Conservation (phyloP, 2,329 filamentous ascomycete species). For the Talaromyces verruculosus region DNA sequence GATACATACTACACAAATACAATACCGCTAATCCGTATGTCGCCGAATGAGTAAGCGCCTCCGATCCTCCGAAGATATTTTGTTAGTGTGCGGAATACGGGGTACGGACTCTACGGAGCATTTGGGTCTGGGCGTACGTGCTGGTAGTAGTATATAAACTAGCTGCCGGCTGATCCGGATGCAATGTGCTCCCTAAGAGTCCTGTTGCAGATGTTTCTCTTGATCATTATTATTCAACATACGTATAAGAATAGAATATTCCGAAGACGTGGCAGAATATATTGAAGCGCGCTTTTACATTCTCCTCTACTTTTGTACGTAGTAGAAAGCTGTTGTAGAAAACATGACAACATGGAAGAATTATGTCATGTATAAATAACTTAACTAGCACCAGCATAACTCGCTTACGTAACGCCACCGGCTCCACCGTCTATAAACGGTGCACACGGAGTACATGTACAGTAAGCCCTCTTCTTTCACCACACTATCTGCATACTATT, state of each 20-base stretch:
- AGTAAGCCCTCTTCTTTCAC: background rate
- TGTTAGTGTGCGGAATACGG: background rate
- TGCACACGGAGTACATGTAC: background rate
- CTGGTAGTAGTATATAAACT: background rate
- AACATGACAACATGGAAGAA: background rate
- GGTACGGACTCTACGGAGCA: background rate
- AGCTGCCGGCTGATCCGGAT: background rate
- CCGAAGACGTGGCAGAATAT: background rate
- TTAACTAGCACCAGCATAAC: background rate
- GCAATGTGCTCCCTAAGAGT: too few relatives aligned
- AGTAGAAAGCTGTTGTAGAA: too few relatives aligned
- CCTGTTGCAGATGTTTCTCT: background rate
- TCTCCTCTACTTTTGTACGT: background rate
- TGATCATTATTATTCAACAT: background rate
- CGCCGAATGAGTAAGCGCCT: background rate
- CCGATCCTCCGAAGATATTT: background rate
- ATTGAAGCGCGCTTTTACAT: background rate
- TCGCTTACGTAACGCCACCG: background rate
- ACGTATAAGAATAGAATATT: background rate
- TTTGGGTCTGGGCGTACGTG: background rate
- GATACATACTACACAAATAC: background rate
- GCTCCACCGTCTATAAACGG: background rate
- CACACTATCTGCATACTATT: background rate
- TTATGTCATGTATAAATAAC: background rate
- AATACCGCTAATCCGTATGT: background rate